These are phyloP conservation scores for Sclerotinia minor DNA, from an alignment of 2,329 filamentous ascomycete species.

Conservation along the genomic window DNA sequence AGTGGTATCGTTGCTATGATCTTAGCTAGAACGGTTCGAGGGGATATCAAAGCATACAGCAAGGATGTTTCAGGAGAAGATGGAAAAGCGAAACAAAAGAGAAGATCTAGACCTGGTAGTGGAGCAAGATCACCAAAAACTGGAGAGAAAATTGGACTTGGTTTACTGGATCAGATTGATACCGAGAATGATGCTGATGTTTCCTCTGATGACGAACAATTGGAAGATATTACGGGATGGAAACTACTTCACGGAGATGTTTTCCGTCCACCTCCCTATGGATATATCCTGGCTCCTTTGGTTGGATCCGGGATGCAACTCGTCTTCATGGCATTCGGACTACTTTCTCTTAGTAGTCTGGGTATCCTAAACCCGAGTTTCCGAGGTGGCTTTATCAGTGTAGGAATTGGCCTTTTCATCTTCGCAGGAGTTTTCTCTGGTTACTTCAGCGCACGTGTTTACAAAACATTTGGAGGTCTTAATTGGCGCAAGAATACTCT, in stretches of 20 bases:
- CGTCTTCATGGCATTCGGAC: constrained; percentile 74
- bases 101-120: constrained; percentile 46
- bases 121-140: constrained; percentile 48
- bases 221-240: constrained; percentile 85
- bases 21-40: constrained; percentile 72
- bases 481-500: constrained; percentile 75
- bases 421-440: constrained; percentile 82
- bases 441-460: constrained; percentile 81
- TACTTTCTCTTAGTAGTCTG: constrained; percentile 71
- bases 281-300: constrained; percentile 73
- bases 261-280: constrained; percentile 71
- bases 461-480: constrained; percentile 77
- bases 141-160: constrained; percentile 54
- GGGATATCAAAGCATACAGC: constrained; percentile 70
- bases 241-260: constrained; percentile 87
- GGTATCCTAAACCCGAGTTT: constrained; percentile 83
- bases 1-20: constrained; percentile 81
- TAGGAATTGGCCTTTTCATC: constrained; percentile 79
- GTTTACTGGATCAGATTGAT: constrained; percentile 62
- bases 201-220: constrained; percentile 67
- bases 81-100: constrained; percentile 58
- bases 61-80: constrained; percentile 67
- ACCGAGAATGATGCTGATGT: constrained; percentile 53
- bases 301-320: constrained; percentile 86
- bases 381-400: constrained; percentile 85